Conservation (phyloP, 2,329 filamentous ascomycete species). For the Chrysoporthe austroafricana region DNA sequence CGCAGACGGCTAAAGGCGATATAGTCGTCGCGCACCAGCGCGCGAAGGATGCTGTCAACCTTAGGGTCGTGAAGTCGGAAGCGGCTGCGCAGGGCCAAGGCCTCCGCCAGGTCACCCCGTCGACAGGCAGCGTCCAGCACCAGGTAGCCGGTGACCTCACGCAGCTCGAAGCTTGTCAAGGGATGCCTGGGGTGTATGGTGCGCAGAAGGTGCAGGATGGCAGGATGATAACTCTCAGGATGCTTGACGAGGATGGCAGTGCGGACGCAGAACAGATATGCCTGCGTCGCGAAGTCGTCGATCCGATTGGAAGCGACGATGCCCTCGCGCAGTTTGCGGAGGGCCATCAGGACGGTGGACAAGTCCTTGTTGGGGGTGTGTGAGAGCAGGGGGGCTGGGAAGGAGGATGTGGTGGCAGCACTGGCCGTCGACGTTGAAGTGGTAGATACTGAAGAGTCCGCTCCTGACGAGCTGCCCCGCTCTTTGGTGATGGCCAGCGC, state of each 20-base stretch:
- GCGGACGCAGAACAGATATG: slow-evolving; percentile 89
- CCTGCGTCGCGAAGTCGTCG: slow-evolving; percentile 83
- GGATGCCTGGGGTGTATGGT: slow-evolving; percentile 69
- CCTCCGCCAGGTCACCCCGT: slow-evolving; percentile 72
- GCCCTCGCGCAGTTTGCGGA: slow-evolving; percentile 90
- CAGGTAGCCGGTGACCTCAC: slow-evolving; percentile 79
- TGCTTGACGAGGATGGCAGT: slow-evolving; percentile 79
- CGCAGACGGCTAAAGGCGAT: slow-evolving; percentile 74
- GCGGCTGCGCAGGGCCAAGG: slow-evolving; percentile 66
- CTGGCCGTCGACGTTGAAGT: slow-evolving; percentile 10
- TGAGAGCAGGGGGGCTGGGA: slow-evolving; percentile 22
- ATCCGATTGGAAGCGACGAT: slow-evolving; percentile 77
- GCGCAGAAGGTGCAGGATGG: slow-evolving; percentile 77
- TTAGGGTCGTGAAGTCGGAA: slow-evolving; percentile 69
- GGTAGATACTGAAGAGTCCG: slow-evolving; percentile 26
- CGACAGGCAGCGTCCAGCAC: slow-evolving; percentile 90
- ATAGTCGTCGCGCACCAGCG: slow-evolving; percentile 83
- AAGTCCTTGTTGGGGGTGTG: slow-evolving; percentile 63
- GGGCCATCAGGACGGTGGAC: slow-evolving; percentile 75
- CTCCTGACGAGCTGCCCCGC: slow-evolving; percentile 27
- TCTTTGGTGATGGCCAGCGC: slow-evolving; percentile 54
- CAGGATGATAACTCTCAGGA: slow-evolving; percentile 87
- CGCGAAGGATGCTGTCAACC: slow-evolving; percentile 69
- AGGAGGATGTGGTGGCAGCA: slow-evolving; percentile 14
- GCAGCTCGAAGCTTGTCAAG: slow-evolving; percentile 71